Evolutionary conservation across 2,329 filamentous ascomycete genomes (phyloP).

Genomic region (Sporothrix humicola): DNA sequence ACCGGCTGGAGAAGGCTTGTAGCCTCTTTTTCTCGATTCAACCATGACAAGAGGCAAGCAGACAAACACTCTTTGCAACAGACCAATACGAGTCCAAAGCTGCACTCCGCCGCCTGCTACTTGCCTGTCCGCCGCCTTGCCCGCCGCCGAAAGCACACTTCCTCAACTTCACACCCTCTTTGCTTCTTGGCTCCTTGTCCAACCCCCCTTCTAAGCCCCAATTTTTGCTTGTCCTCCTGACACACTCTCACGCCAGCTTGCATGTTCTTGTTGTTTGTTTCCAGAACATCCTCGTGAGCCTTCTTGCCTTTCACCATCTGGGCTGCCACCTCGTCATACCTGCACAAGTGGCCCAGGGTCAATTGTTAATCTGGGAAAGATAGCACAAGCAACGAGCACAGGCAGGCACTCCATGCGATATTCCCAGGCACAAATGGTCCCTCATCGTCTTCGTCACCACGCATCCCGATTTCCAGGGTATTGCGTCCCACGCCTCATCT

Average conservation of each 20-base stretch:
- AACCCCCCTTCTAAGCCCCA: slow-evolving; percentile 30
- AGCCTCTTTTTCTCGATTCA: slow-evolving; percentile 11
- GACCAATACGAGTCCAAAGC: not conserved
- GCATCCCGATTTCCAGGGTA: not conserved
- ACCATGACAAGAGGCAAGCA: not conserved
- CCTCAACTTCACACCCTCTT: slow-evolving; percentile 20
- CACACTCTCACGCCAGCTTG: slow-evolving; percentile 28
- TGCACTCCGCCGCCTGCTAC: slow-evolving; percentile 12
- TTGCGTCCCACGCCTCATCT: slow-evolving; percentile 14
- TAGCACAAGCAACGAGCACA: not conserved
- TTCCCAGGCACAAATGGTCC: too few species aligned
- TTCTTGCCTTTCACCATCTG: not conserved
- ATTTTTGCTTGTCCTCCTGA: slow-evolving; percentile 36
- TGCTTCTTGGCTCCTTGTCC: not conserved
- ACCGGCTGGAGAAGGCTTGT: not conserved
- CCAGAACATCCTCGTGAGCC: not conserved
- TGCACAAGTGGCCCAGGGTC: not conserved
- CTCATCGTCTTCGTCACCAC: slow-evolving; percentile 15
- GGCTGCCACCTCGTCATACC: slow-evolving; percentile 13
- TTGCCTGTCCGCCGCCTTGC: slow-evolving; percentile 8
- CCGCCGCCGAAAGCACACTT: slow-evolving; percentile 19
- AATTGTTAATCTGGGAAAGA: not conserved
- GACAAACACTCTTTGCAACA: not conserved
- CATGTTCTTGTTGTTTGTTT: slow-evolving; percentile 8
- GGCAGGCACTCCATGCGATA: not conserved